Evolutionary conservation across 306 rosid genomes (phyloP).

Genomic region (Prunus persica): DNA sequence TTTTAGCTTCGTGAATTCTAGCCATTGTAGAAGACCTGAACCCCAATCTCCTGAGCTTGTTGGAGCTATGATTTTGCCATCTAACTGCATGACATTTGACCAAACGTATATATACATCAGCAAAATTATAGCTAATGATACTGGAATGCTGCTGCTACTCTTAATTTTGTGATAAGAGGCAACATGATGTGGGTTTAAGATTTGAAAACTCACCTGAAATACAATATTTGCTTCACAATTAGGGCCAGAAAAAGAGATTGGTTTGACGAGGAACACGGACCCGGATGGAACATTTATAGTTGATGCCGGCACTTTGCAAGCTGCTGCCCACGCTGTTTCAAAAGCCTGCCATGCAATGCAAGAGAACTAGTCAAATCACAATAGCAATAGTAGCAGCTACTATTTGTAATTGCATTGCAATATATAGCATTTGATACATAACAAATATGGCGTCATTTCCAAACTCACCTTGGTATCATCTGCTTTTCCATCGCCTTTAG

Average conservation of each 20-base stretch:
- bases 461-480: slow-evolving; percentile 72
- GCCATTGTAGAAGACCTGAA: slow-evolving; percentile 65
- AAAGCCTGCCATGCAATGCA: slow-evolving; percentile 51
- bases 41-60: slow-evolving; percentile 58
- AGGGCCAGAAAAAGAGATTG: slow-evolving; percentile 60
- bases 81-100: slow-evolving; percentile 37
- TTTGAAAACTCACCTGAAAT: slow-evolving; percentile 51
- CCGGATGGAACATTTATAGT: slow-evolving; percentile 63
- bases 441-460: no score
- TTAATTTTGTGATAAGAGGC: no score
- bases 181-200: neutral
- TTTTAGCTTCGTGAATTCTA: slow-evolving; percentile 55
- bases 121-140: neutral
- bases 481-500: slow-evolving; percentile 72
- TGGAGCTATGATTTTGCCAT: slow-evolving; percentile 73
- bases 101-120: neutral
- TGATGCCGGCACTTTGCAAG: slow-evolving; percentile 63
- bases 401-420: no score
- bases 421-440: no score
- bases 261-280: slow-evolving; percentile 56
- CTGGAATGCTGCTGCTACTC: neutral
- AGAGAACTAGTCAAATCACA: neutral
- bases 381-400: no score
- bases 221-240: slow-evolving; percentile 49
- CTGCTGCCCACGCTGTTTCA: slow-evolving; percentile 62